Evolutionary conservation across 2,329 filamentous ascomycete species (phyloP), one percentile per base, ranked within the genome.

Genomic region (Claviceps fusiformis): DNA sequence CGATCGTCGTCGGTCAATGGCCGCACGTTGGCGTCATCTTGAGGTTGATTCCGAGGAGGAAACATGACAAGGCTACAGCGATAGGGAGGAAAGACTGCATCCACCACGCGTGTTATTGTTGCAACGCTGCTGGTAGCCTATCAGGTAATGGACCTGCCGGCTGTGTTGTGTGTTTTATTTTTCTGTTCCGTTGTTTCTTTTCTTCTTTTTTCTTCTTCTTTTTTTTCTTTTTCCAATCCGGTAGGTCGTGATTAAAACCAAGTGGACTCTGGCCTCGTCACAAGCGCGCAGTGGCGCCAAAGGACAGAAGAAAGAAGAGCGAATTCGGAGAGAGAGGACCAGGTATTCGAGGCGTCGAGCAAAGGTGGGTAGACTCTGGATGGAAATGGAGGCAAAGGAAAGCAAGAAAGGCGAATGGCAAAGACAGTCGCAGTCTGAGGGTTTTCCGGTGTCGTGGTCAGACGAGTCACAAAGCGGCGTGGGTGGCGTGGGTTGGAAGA

Each of bases 1-100:
- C 70, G 70, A 57, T 72, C 70, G 50, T 71, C 70, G 8, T 71
- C 70, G 39, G 66, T 58, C 54, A 72, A 56, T n/a, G 68, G 64
- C 51, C 68, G 67, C 56, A 70, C 62, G 56, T 61, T 64, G 57
- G 63, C 61, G 52, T 72, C 70, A 43, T 72, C 69, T 52, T 64
- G 62, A 24, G 41, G 33, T 54, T 54, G 56, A 43, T 47, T 53
- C n/a, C 54, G 56, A 29, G 65, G 70, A 15, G 65, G 64, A 56
- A 70, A 70, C 70, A 72, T 72, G 54, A 39, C 19, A 19, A n/a
- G 27, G 13, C 27, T 49, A 31, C 37, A 19, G 29, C 11, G 9
- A 27, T 13, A 24, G 27, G 10, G 9, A 13, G n/a, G 5, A 15
- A 15, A 15, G 29, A 31, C 19, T 35, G 44, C 52, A 53, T 48